Evolutionary conservation across 2,329 filamentous ascomycete species (phyloP).

Genomic region (Sporothrix variecibatus): DNA sequence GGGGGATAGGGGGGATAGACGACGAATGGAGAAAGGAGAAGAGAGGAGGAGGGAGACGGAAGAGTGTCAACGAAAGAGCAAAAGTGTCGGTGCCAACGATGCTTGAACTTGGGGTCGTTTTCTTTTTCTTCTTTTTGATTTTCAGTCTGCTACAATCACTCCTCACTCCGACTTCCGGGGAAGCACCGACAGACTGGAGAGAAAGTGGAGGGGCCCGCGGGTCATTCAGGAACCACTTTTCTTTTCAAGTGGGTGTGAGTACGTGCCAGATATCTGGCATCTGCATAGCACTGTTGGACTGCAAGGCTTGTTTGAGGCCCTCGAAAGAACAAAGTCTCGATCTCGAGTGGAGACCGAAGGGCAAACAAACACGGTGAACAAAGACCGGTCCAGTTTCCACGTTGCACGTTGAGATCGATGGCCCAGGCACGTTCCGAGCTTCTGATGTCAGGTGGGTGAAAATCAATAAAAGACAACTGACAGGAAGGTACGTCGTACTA

Average conservation of each 20-base stretch:
- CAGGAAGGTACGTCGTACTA: too few species aligned
- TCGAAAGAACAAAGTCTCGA: neutral
- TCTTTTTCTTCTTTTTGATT: neutral
- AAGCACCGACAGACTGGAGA: neutral
- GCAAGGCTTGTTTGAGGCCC: too few species aligned
- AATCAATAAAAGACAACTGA: neutral
- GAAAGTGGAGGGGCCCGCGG: neutral
- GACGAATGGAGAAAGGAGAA: neutral
- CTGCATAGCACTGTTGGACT: too few species aligned
- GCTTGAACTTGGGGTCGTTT: conserved; percentile 5
- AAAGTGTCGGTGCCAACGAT: conserved; percentile 13
- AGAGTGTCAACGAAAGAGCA: conserved; percentile 11
- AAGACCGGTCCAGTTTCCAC: neutral
- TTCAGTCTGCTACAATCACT: neutral
- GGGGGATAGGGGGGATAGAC: neutral
- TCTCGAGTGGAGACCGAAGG: neutral
- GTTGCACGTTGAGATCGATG: neutral
- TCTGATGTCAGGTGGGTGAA: neutral
- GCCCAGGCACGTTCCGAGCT: neutral
- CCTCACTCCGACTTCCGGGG: neutral
- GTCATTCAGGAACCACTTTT: neutral
- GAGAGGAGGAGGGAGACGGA: neutral
- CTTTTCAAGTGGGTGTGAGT: too few species aligned
- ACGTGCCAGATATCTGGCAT: too few species aligned
- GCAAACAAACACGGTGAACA: neutral